Percentiles rank a stretch among this genome's conserved stretches.
phyloP scores from a whole-genome alignment of 306 rosid genomes.

The Glycine tomentella region DNA sequence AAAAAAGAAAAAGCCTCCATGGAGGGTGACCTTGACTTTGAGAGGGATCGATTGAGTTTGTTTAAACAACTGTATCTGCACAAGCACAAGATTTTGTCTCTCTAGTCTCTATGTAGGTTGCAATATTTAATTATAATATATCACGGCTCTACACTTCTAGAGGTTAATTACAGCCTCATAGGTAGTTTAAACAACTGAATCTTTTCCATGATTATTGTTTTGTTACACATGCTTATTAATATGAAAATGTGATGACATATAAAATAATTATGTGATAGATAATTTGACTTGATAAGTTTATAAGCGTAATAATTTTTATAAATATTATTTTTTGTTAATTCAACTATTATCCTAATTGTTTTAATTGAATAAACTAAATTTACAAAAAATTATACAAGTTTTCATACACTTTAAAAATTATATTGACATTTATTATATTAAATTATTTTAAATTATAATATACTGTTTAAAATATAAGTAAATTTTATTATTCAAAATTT shows the following conservation, averaged over 20 bases:
- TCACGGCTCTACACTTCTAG: too few species aligned
- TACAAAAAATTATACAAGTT: background rate
- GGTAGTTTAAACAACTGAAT: too few species aligned
- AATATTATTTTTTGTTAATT: background rate
- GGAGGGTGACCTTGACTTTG: constrained; percentile 40
- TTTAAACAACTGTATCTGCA: constrained; percentile 28
- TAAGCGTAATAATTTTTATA: background rate
- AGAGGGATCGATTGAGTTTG: constrained; percentile 30
- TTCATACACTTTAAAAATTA: background rate
- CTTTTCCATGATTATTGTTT: too few species aligned
- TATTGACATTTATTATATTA: background rate
- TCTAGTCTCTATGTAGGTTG: background rate
- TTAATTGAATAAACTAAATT: background rate
- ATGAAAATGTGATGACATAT: background rate
- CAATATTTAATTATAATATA: background rate
- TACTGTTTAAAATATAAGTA: too few species aligned
- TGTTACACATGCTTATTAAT: too few species aligned
- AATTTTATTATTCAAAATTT: too few species aligned
- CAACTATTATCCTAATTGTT: background rate
- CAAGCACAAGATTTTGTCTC: constrained; percentile 29
- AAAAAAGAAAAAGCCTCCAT: constrained; percentile 31
- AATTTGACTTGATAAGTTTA: background rate
- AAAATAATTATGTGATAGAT: background rate
- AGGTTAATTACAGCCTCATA: too few species aligned
- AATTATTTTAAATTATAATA: too few species aligned